These are phyloP conservation scores for Coemansia sp. DNA, from an alignment of 192 early-diverging fungal species.

Conservation along the genomic window DNA sequence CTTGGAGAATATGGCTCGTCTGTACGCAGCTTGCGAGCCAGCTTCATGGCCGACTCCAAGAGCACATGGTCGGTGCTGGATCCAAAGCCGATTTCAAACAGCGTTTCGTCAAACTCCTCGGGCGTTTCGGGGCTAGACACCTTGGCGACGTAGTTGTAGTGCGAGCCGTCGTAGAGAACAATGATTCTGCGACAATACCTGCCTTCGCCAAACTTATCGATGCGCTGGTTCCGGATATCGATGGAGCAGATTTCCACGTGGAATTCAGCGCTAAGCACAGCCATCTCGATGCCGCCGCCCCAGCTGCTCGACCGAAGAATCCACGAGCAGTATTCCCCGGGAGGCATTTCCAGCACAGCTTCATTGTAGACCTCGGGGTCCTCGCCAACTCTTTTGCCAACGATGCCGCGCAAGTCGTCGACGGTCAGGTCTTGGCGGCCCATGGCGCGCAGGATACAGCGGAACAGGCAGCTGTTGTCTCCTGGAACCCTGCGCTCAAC, in stretches of 20 bases:
- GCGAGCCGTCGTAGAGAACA: slow-evolving; percentile 61
- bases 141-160: slow-evolving; percentile 69
- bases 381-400: slow-evolving; percentile 37
- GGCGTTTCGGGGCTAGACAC: slow-evolving; percentile 29
- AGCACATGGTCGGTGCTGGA: slow-evolving; percentile 12
- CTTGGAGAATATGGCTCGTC: background rate
- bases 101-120: slow-evolving; percentile 60
- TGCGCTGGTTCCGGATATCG: slow-evolving; percentile 54
- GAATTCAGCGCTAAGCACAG: slow-evolving; percentile 56
- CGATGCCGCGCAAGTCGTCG: slow-evolving; percentile 32
- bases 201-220: slow-evolving; percentile 65
- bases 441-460: slow-evolving; percentile 41
- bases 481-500: slow-evolving; percentile 41
- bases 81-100: slow-evolving; percentile 44
- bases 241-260: slow-evolving; percentile 61
- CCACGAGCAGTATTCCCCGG: slow-evolving; percentile 57
- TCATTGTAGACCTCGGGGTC: slow-evolving; percentile 54
- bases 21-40: slow-evolving; percentile 15
- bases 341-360: slow-evolving; percentile 54
- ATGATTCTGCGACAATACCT: slow-evolving; percentile 44
- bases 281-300: slow-evolving; percentile 62
- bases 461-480: slow-evolving; percentile 65
- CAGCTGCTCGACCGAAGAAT: slow-evolving; percentile 57
- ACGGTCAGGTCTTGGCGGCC: slow-evolving; percentile 13
- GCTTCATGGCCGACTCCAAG: slow-evolving; percentile 13